Evolutionary conservation across 1,139 yeast species (phyloP).

Genomic region (Geotrichum armillariae): DNA sequence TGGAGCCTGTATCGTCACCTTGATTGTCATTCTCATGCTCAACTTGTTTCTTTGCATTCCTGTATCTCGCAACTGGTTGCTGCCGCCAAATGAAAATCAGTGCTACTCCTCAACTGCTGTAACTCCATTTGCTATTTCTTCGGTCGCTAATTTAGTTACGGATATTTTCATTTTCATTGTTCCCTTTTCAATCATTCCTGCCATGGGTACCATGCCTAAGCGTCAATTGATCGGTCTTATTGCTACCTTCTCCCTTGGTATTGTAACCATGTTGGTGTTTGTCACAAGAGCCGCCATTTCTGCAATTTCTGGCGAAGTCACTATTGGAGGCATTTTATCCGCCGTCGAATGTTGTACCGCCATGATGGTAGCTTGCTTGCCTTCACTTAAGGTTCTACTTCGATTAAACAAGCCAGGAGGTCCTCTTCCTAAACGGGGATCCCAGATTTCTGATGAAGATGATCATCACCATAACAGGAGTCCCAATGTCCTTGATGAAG

Average conservation of each 20-base stretch:
- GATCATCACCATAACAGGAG: conserved; percentile 8
- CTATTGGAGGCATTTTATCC: conserved; percentile 32
- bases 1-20: conserved; percentile 24
- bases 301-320: conserved; percentile 29
- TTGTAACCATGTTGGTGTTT: conserved; percentile 32
- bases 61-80: conserved; percentile 34
- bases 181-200: conserved; percentile 35
- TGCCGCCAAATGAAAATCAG: conserved; percentile 22
- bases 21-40: conserved; percentile 29
- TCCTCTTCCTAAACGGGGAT: conserved; percentile 16
- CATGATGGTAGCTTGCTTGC: conserved; percentile 35
- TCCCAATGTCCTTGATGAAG: conserved; percentile 9
- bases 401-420: conserved; percentile 20
- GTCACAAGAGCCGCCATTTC: conserved; percentile 32
- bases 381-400: conserved; percentile 33
- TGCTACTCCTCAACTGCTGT: conserved; percentile 36
- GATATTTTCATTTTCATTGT: conserved; percentile 33
- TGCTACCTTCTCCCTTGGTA: conserved; percentile 35
- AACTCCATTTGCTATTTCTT: conserved; percentile 33
- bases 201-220: conserved; percentile 26
- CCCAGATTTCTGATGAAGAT: conserved; percentile 14
- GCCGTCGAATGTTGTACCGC: conserved; percentile 36
- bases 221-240: conserved; percentile 33
- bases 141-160: conserved; percentile 32
- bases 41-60: conserved; percentile 35